Base-by-base conservation (phyloP, 2,329 filamentous ascomycete species). In the Teratosphaeria pseudoeucalypti region DNA sequence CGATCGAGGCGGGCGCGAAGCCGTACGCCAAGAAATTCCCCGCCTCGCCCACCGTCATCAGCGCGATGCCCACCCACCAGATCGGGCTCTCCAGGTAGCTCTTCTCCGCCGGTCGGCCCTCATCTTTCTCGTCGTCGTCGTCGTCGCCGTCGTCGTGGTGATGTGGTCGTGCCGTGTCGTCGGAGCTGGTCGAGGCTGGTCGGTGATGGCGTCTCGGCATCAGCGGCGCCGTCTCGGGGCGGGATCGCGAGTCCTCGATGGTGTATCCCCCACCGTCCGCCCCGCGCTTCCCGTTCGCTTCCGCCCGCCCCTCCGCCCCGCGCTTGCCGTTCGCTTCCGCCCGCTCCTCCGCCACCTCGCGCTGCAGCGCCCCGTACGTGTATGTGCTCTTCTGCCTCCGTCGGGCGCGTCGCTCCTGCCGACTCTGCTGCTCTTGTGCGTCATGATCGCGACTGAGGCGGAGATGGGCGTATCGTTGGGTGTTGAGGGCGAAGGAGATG, bases 21-120 rank as follows among this genome's bases (percentile, higher is more conserved):
- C 94, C 94, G 70, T 99, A 99, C 0, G 94, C 94, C 63, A 99
- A 78, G 71, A 99, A 99, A 73, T 99, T 99, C 57, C 94, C 94
- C 71, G 89, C 87, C 77, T 99, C 94, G 60, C 94, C 94, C 27
- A 96, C 77, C 0, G 87, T 90, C 84, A 99, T 99, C 61, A 99
- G 80, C 16, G 95, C 82, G 65, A 97, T 92, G 23, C 94, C 94
- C 34, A 86, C 77, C 94, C 94, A 99, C 94, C 94, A 99, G 71
- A 94, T 96, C 1, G 91, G 90, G 39, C 91, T 96, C 64, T 85
- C 85, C 61, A 99, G 82, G 73, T 99, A 99, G 6, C 84, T 87
- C 60, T 86, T 86, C 34, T 85, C 78, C 62, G 79, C 72, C 1
- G 32, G n/a, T 7, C n/a, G 68, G 2, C 67, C 69, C 6, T 74